These are phyloP conservation scores for Articulospora tetracladia DNA, from an alignment of 495 filamentous ascomycete species.

Conservation along the genomic window DNA sequence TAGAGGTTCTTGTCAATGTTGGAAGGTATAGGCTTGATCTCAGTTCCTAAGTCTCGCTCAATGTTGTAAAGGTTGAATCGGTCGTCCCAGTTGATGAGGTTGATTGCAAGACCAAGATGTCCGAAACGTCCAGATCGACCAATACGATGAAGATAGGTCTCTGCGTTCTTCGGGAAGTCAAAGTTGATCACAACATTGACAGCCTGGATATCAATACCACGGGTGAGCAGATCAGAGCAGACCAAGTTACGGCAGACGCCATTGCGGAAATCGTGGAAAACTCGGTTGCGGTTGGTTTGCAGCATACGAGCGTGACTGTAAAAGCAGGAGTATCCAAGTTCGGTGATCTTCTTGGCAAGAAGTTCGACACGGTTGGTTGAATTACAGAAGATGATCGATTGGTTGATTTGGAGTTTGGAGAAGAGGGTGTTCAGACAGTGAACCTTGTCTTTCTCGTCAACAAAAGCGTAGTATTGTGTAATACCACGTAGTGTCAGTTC, in stretches of 20 bases:
- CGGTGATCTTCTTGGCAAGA: conserved; percentile 98
- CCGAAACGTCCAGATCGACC: conserved; percentile 96
- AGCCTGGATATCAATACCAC: conserved; percentile 98
- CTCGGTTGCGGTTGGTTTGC: conserved; percentile 94
- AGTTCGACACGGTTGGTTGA: conserved; percentile 97
- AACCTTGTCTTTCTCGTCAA: conserved; percentile 99
- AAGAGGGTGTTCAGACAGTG: conserved; percentile 99
- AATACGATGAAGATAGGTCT: conserved; percentile 98
- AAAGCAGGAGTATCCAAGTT: conserved; percentile 98
- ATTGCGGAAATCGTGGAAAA: conserved; percentile 99
- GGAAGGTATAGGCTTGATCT: conserved; percentile 92
- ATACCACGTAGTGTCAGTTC: conserved; percentile 97
- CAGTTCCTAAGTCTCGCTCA: conserved; percentile 93
- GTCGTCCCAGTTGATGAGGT: conserved; percentile 99
- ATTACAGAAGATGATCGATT: conserved; percentile 99
- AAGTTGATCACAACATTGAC: conserved; percentile 99
- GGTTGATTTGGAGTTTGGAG: conserved; percentile 98
- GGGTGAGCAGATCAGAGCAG: conserved; percentile 95
- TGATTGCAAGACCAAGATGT: conserved; percentile 95
- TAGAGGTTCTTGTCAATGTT: conserved; percentile 98
- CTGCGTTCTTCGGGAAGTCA: conserved; percentile 98
- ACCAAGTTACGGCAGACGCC: conserved; percentile 97
- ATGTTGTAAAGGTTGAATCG: conserved; percentile 99
- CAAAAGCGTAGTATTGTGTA: conserved; percentile 98
- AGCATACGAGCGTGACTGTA: conserved; percentile 99